phyloP scores from a whole-genome alignment of 805 yeast species.

The Spathaspora gorwiae region DNA sequence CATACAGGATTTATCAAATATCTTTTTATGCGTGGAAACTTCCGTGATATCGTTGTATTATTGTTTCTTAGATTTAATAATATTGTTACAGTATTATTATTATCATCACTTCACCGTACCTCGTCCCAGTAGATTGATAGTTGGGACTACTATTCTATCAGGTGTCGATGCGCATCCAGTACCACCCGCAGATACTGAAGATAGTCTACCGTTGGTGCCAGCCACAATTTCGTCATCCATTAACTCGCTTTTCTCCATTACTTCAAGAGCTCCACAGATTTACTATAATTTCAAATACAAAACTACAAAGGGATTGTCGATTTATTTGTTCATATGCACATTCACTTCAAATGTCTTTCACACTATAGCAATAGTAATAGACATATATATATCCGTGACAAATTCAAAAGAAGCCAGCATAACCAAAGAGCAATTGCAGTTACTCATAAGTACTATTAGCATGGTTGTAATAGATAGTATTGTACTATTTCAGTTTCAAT shows the following conservation, averaged over 20 bases:
- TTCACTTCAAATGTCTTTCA: constrained; percentile 34
- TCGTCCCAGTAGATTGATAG: not conserved
- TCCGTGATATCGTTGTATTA: constrained; percentile 62
- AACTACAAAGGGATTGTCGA: constrained; percentile 33
- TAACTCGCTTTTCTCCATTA: constrained; percentile 22
- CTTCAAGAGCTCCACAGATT: constrained; percentile 35
- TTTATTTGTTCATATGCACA: constrained; percentile 30
- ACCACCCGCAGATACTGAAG: not conserved
- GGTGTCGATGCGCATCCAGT: not conserved
- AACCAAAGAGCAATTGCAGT: constrained; percentile 67
- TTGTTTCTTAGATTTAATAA: constrained; percentile 61
- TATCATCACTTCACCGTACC: constrained; percentile 31
- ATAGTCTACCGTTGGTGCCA: not conserved
- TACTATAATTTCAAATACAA: constrained; percentile 22
- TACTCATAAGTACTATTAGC: constrained; percentile 75
- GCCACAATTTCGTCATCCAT: constrained; percentile 6
- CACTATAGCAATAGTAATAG: not conserved
- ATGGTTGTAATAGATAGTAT: constrained; percentile 57
- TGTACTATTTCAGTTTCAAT: constrained; percentile 27
- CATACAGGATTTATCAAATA: not conserved
- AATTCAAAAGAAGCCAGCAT: constrained; percentile 18
- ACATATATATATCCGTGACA: constrained; percentile 4
- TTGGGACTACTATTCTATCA: not conserved
- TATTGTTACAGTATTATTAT: constrained; percentile 68
- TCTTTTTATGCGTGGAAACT: not conserved